phyloP scores from a whole-genome alignment of 495 filamentous ascomycete genomes.

The Aspergillus bridgeri region DNA sequence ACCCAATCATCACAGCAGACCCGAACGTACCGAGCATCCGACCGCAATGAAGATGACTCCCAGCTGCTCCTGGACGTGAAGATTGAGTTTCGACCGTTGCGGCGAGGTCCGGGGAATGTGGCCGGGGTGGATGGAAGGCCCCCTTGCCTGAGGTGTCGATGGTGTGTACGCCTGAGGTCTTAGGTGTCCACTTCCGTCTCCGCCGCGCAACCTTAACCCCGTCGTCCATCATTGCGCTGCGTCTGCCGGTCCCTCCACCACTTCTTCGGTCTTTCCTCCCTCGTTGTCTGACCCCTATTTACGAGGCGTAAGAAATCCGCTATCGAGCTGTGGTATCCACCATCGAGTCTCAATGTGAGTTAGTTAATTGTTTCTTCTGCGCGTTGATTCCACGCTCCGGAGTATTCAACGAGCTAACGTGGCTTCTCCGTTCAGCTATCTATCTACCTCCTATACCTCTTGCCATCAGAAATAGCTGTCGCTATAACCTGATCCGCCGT shows the following conservation, averaged over 20 bases:
- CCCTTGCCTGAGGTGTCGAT: not conserved
- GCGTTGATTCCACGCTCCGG: not conserved
- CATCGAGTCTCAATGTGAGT: too few relatives aligned
- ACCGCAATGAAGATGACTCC: too few relatives aligned
- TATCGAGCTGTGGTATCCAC: not conserved
- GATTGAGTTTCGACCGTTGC: not conserved
- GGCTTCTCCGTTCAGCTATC: not conserved
- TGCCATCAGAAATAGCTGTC: not conserved
- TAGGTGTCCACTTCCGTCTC: too few relatives aligned
- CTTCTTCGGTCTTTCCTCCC: not conserved
- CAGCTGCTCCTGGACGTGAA: too few relatives aligned
- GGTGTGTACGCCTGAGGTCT: too few relatives aligned
- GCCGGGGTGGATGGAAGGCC: too few relatives aligned
- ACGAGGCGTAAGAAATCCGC: not conserved
- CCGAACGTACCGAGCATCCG: too few relatives aligned
- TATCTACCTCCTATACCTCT: not conserved
- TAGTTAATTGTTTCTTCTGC: too few relatives aligned
- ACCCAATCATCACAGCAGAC: too few relatives aligned
- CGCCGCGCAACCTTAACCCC: not conserved
- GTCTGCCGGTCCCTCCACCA: not conserved
- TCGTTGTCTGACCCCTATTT: not conserved
- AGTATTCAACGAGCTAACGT: not conserved
- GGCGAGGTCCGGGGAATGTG: too few relatives aligned
- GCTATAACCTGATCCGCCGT: not conserved
- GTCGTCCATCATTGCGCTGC: not conserved